A percentile compares a stretch with the other conserved stretches of the same genome.
These are phyloP conservation scores for Teunomyces kruisii DNA, from an alignment of 805 yeast genomes.

Conservation along the genomic window DNA sequence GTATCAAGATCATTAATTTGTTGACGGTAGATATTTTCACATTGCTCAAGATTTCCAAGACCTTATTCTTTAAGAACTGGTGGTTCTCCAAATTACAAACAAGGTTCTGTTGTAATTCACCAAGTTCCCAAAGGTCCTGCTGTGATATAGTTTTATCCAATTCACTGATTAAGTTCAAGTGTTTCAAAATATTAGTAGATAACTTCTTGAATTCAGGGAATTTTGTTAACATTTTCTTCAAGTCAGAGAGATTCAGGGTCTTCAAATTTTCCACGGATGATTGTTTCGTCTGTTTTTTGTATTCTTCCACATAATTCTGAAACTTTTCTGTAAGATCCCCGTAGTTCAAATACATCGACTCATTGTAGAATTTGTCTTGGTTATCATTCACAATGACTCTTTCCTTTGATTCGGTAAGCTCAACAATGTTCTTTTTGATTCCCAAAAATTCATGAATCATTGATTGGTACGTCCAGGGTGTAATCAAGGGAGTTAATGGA, in stretches of 20 bases:
- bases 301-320: slow-evolving; percentile 78
- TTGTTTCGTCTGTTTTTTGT: slow-evolving; percentile 76
- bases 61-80: slow-evolving; percentile 44
- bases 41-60: slow-evolving; percentile 53
- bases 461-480: slow-evolving; percentile 98
- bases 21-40: slow-evolving; percentile 46
- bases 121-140: slow-evolving; percentile 73
- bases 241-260: slow-evolving; percentile 70
- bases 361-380: slow-evolving; percentile 73
- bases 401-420: slow-evolving; percentile 48
- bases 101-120: slow-evolving; percentile 87
- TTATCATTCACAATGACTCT: slow-evolving; percentile 51
- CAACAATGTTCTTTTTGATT: slow-evolving; percentile 77
- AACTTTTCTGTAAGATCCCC: slow-evolving; percentile 92
- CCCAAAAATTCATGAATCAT: slow-evolving; percentile 95
- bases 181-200: slow-evolving; percentile 86
- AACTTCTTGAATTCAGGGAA: slow-evolving; percentile 92
- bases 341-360: slow-evolving; percentile 84
- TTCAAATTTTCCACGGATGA: slow-evolving; percentile 58
- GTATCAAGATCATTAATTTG: slow-evolving; percentile 69
- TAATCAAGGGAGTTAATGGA: slow-evolving; percentile 87
- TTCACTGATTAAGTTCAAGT: slow-evolving; percentile 86
- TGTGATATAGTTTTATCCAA: slow-evolving; percentile 70
- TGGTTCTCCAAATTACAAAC: slow-evolving; percentile 51
- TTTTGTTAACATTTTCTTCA: slow-evolving; percentile 86